These are phyloP conservation scores for Marchantia paleacea DNA, from an alignment of 225 moss, liverwort and hornwort genomes.

Conservation along the genomic window DNA sequence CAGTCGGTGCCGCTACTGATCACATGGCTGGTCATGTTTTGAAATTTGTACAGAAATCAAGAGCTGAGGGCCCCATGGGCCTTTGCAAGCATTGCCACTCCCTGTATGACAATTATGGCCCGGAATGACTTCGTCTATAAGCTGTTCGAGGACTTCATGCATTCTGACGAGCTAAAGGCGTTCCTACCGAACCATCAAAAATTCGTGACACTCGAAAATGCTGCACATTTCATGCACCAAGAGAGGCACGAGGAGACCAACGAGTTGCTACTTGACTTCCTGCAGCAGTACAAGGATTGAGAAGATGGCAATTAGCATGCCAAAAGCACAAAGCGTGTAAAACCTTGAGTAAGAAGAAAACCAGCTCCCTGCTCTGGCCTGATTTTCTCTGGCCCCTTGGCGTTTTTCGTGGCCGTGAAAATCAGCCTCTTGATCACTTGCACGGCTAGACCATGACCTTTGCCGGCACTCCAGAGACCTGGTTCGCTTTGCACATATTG, in stretches of 20 bases:
- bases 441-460: no score
- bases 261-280: constrained; percentile 3
- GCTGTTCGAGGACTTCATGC: background rate
- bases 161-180: background rate
- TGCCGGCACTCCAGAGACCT: no score
- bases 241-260: background rate
- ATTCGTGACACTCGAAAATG: background rate
- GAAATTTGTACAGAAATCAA: background rate
- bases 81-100: background rate
- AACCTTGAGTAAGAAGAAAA: no score
- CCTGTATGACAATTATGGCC: background rate
- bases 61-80: constrained; percentile 5
- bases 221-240: constrained; percentile 10
- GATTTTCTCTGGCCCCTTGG: no score
- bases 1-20: no score
- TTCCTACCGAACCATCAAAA: background rate
- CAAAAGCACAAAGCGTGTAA: no score
- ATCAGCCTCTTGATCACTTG: no score
- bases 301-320: no score
- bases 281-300: background rate
- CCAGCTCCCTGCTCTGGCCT: no score
- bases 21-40: background rate
- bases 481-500: no score
- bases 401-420: no score
- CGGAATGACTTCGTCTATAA: background rate